Evolutionary conservation across 495 filamentous ascomycete species (phyloP).

Genomic region (Parmelia sp.): DNA sequence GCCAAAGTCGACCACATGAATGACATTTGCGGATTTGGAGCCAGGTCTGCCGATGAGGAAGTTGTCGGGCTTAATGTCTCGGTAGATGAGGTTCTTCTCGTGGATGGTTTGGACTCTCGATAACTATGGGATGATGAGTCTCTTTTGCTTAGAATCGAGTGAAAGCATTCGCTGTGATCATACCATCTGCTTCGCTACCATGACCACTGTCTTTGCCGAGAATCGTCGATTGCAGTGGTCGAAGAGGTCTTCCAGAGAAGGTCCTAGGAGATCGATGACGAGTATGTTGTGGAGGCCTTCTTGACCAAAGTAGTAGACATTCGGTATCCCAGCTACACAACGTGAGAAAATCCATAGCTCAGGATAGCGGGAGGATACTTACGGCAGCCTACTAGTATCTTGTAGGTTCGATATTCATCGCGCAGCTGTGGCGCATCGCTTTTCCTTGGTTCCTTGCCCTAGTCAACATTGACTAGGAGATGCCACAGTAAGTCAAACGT

Average conservation of each 20-base stretch:
- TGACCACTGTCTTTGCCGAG: constrained; percentile 93
- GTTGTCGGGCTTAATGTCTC: constrained; percentile 99
- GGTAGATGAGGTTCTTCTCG: constrained; percentile 99
- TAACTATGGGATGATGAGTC: constrained; percentile 49
- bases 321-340: constrained; percentile 82
- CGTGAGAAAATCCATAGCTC: constrained; percentile 6
- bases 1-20: constrained; percentile 98
- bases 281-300: constrained; percentile 99
- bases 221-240: constrained; percentile 96
- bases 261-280: constrained; percentile 94
- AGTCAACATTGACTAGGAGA: constrained; percentile 19
- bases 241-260: constrained; percentile 94
- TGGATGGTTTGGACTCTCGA: constrained; percentile 99
- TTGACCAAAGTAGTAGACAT: constrained; percentile 99
- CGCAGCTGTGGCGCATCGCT: constrained; percentile 96
- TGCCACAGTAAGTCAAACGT: constrained; percentile 35
- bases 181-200: constrained; percentile 99
- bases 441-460: constrained; percentile 84
- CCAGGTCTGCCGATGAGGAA: constrained; percentile 94
- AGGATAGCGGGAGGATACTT: constrained; percentile 45
- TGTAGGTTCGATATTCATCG: constrained; percentile 99
- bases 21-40: constrained; percentile 92
- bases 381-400: constrained; percentile 99
- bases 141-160: constrained; percentile 14
- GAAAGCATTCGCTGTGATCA: constrained; percentile 26